Evolutionary conservation across 2,329 filamentous ascomycete species (phyloP), one percentile per base, ranked within the genome.

Genomic region (Botrytis fabae): DNA sequence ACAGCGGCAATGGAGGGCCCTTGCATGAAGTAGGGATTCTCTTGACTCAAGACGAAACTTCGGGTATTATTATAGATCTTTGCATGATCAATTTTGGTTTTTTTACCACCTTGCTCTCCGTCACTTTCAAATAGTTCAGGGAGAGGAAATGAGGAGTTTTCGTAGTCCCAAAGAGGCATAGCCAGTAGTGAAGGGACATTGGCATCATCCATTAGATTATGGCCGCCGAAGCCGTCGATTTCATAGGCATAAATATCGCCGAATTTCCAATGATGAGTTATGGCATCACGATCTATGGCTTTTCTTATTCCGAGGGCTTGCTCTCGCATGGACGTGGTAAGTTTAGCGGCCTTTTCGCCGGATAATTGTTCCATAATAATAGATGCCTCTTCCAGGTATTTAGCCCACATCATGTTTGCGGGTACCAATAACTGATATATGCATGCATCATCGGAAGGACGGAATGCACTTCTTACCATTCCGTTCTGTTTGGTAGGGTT

Each of bases 341-440:
- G 83, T 54, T 84, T 88, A 32, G 76, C 73, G 0, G 77, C 74
- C 84, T 76, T 81, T 71, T 77, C 84, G 79, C 78, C 86, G 82
- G 82, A 81, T 51, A 90, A 80, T 73, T 83, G 82, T 48, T 80
- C 82, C 83, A 88, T 87, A 76, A 90, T 89, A 7, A 84, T 79
- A 25, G 85, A 83, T 0, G 85, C 83, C 2, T 85, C 82, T 16
- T 83, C 82, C 18, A 94, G 85, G 77, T 90, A 92, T 44, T 87
- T 84, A 44, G 90, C 86, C 76, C 93, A 90, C 91, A 93, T 93
- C 91, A 93, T 94, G 81, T 98, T 98, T 40, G 92, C 90, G 0
- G 95, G 95, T 76, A 98, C 92, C 76, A 97, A 89, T 81, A 94
- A 94, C 80, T 95, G 93, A 74, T 94, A 90, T 48, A 93, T 92